Percentiles rank a stretch among this genome's conserved stretches.
phyloP scores from a whole-genome alignment of 257 asterid genomes.

The Ophiorrhiza pumila region DNA sequence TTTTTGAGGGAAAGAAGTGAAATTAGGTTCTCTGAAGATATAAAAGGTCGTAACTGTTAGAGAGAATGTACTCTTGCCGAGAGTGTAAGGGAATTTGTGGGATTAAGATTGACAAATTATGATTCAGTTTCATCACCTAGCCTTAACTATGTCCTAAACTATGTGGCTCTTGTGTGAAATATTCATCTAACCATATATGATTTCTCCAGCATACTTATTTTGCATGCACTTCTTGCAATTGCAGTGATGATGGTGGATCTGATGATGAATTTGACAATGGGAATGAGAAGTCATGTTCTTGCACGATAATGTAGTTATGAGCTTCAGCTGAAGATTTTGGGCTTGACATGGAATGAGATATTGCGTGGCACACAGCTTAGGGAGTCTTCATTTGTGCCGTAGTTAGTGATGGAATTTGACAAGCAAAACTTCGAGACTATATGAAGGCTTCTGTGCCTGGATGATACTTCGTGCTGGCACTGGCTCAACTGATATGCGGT shows the following conservation, averaged over 20 bases:
- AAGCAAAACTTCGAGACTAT: slow-evolving; percentile 19
- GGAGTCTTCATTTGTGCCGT: slow-evolving; percentile 3
- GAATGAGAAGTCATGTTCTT: slow-evolving; percentile 58
- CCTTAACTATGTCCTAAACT: background rate
- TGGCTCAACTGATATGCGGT: slow-evolving; percentile 31
- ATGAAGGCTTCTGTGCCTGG: slow-evolving; percentile 14
- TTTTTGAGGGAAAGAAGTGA: no score
- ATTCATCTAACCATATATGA: background rate
- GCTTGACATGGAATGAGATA: slow-evolving; percentile 12
- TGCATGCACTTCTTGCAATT: slow-evolving; percentile 7
- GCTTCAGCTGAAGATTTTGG: slow-evolving; percentile 11
- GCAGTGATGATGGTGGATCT: slow-evolving; percentile 72
- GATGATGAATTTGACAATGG: slow-evolving; percentile 68
- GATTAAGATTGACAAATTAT: background rate
- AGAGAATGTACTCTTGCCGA: background rate
- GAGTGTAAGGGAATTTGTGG: background rate
- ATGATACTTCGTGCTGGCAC: slow-evolving; percentile 19
- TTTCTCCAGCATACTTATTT: background rate
- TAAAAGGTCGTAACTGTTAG: background rate
- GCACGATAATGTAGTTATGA: slow-evolving; percentile 69
- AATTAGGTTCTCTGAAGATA: background rate
- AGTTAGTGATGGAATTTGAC: background rate
- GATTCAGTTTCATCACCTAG: background rate
- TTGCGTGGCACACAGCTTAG: slow-evolving; percentile 27
- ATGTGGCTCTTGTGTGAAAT: background rate